These are phyloP conservation scores for Pseudocercospora ulei DNA, from an alignment of 2,329 filamentous ascomycete genomes.

Conservation along the genomic window DNA sequence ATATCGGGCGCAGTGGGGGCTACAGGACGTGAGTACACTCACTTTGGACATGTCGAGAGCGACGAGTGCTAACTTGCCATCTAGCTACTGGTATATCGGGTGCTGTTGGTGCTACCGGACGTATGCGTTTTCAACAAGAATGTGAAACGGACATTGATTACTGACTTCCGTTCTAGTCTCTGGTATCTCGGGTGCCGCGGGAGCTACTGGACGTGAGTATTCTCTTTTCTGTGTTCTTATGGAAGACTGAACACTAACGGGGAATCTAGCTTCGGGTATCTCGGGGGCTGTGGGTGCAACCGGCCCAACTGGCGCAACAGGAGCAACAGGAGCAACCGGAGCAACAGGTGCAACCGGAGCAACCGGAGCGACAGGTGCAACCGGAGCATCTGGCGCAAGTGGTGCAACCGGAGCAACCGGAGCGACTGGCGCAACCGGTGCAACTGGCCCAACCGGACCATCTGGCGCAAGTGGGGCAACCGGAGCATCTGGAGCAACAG, in stretches of 20 bases:
- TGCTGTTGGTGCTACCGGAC: neutral
- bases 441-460: slow-evolving; percentile 2
- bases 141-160: too few species aligned
- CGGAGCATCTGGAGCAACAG: slow-evolving; percentile 3
- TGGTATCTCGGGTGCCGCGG: slow-evolving; percentile 1
- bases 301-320: slow-evolving; percentile 3
- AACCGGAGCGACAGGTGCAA: slow-evolving; percentile 7
- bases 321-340: slow-evolving; percentile 8
- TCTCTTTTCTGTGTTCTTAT: too few species aligned
- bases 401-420: too few species aligned
- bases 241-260: too few species aligned
- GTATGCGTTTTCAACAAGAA: too few species aligned
- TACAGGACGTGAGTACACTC: neutral
- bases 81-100: slow-evolving; percentile 1
- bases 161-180: neutral
- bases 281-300: slow-evolving; percentile 7
- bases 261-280: neutral
- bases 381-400: slow-evolving; percentile 2
- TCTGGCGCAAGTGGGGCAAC: slow-evolving; percentile 4
- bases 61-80: neutral
- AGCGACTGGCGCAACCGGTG: slow-evolving; percentile 8
- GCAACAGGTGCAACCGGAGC: slow-evolving; percentile 2
- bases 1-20: slow-evolving; percentile 2
- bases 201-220: slow-evolving; percentile 1
- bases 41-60: neutral